Evolutionary conservation across 176 grass and related monocot genomes (phyloP), one percentile per base, ranked within the genome.

Genomic region (Hyparrhenia diplandra): DNA sequence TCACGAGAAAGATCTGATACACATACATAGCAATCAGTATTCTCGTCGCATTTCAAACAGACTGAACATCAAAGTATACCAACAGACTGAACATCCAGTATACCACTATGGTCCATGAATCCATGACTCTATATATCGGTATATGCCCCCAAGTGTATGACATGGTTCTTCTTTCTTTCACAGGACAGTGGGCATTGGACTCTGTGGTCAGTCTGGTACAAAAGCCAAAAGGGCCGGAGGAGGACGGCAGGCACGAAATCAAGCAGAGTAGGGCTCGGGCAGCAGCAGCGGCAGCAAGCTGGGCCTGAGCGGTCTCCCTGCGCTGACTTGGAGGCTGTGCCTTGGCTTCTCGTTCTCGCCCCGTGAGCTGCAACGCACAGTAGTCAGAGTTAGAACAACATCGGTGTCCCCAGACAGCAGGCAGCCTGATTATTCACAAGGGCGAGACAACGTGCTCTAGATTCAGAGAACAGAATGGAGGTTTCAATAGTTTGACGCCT

Each of bases 321-420:
- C 8, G 87, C 80, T n/a, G 12, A 43, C 72, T 40, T 78, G 75
- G 1, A 89, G 77, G 52, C 85, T 78, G 23, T 23, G 54, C 78
- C 76, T 87, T 11, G 91, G 81, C 58, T 57, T 80, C 21, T 83
- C 73, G 39, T 91, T 91, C 86, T 91, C 81, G 29, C 37, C 60
- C n/a, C 4, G 82, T 75, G 42, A 94, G 83, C 88, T 90, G 87
- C 67, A 82, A 77, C 42, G 51, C 16, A n/a, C n/a, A n/a, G 54
- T 17, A 71, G 3, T 10, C 8, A 46, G 1, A n/a, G n/a, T n/a
- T n/a, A n/a, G n/a, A n/a, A n/a, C n/a, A 32, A 69, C 25, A 7
- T 32, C 28, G 36, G 24, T 32, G 27, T 35, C 17, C 17, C 11
- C 12, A 8, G 37, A 0, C 10, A 4, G 21, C 73, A 24, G 46